Percentiles rank a stretch among this genome's conserved stretches.
These are phyloP conservation scores for Coemansia erecta DNA, from an alignment of 192 early-diverging fungal genomes.

Conservation along the genomic window DNA sequence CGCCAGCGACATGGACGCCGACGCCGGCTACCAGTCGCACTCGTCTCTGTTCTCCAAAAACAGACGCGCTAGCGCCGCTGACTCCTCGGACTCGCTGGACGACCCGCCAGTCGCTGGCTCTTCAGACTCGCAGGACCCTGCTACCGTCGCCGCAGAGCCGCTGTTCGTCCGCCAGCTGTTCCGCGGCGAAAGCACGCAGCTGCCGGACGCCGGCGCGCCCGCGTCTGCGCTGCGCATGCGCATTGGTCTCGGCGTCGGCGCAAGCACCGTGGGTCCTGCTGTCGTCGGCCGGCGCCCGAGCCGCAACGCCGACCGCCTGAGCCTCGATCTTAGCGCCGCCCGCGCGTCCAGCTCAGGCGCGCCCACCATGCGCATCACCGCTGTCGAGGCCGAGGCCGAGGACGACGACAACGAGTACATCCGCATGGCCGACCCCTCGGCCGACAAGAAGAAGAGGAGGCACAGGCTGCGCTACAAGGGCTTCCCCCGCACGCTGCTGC, in stretches of 20 bases:
- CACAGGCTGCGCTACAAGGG: conserved; percentile 31
- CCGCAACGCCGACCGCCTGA: conserved; percentile 13
- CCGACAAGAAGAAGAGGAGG: conserved; percentile 37
- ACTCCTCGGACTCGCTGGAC: too few species aligned
- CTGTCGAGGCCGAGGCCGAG: conserved; percentile 49
- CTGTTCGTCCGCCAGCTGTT: conserved; percentile 52
- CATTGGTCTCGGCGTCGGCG: not conserved
- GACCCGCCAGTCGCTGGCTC: too few species aligned
- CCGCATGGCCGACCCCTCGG: conserved; percentile 21
- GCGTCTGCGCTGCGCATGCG: conserved; percentile 22
- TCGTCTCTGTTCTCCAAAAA: conserved; percentile 45
- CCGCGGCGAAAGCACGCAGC: conserved; percentile 8
- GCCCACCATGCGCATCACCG: conserved; percentile 49
- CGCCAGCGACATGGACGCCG: conserved; percentile 46
- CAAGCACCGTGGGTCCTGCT: not conserved
- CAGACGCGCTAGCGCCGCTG: too few species aligned
- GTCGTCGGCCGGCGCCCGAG: not conserved
- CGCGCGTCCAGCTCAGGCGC: conserved; percentile 28
- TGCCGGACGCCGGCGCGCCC: not conserved
- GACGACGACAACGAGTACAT: conserved; percentile 47
- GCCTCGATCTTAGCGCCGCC: conserved; percentile 37
- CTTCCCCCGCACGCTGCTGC: conserved; percentile 35
- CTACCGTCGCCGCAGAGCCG: conserved; percentile 16
- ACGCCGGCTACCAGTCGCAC: conserved; percentile 41
- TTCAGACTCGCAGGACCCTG: too few species aligned